phyloP scores from a whole-genome alignment of 2,329 filamentous ascomycete species.

The Sclerotinia spermophila region DNA sequence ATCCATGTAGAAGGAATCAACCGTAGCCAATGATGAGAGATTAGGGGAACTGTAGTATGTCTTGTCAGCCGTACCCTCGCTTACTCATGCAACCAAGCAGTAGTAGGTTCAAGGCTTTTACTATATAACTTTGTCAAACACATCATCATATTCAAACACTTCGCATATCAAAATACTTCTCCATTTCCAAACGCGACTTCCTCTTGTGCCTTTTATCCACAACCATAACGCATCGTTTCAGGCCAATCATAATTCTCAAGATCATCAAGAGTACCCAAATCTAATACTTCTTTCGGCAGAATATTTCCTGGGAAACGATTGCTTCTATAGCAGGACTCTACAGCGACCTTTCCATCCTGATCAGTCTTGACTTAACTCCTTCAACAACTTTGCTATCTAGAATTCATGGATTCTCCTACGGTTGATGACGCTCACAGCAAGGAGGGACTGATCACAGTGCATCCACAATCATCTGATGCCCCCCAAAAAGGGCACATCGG shows the following conservation, averaged over 20 bases:
- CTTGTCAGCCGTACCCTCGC: background rate
- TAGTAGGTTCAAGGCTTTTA: background rate
- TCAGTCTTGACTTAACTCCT: background rate
- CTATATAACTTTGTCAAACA: background rate
- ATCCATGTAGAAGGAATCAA: no score
- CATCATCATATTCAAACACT: background rate
- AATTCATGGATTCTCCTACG: background rate
- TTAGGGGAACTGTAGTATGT: no score
- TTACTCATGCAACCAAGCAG: background rate
- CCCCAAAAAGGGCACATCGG: background rate
- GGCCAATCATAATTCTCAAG: background rate
- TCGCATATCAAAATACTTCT: background rate
- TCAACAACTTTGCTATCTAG: no score
- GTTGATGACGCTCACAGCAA: background rate
- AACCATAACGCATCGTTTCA: background rate
- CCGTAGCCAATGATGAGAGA: no score
- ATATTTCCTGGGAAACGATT: background rate
- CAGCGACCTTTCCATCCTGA: background rate
- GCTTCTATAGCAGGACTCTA: no score
- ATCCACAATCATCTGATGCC: background rate
- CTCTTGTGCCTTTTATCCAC: background rate
- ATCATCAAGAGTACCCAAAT: accelerated
- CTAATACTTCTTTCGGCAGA: background rate
- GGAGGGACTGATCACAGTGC: background rate
- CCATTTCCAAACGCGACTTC: background rate